phyloP scores from a whole-genome alignment of 202 grass and related monocot species.

The Setaria viridis region DNA sequence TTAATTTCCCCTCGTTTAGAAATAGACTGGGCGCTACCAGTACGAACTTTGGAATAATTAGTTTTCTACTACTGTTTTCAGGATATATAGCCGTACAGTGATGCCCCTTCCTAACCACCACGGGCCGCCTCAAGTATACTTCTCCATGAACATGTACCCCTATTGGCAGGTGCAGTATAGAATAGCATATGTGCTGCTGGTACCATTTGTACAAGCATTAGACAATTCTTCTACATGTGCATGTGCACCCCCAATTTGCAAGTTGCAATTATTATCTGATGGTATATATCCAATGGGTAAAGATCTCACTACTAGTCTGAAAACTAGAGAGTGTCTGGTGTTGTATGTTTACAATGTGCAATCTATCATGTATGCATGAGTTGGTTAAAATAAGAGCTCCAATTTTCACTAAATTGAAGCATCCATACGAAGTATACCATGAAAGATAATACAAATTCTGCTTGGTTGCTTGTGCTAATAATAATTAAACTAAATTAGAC shows the following conservation, averaged over 20 bases:
- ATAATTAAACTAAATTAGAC: not conserved
- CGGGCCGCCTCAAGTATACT: not conserved
- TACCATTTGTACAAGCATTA: not conserved
- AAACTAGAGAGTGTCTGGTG: not conserved
- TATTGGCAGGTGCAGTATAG: not conserved
- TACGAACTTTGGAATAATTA: slow-evolving; percentile 7
- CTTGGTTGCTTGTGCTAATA: too few species aligned
- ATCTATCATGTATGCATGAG: not conserved
- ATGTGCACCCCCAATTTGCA: not conserved
- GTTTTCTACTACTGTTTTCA: not conserved
- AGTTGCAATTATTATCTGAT: not conserved
- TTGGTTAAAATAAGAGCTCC: not conserved
- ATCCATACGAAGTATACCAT: not conserved
- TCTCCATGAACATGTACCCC: not conserved
- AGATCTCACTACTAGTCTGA: not conserved
- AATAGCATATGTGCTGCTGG: not conserved
- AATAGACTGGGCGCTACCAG: not conserved
- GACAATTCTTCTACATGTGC: not conserved
- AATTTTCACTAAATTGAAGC: not conserved
- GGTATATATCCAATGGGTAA: not conserved
- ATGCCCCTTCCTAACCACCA: slow-evolving; percentile 15
- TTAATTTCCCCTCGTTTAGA: not conserved
- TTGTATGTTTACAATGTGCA: not conserved
- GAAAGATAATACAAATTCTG: not conserved
- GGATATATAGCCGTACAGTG: not conserved